phyloP scores from a whole-genome alignment of 352 stramenopile genomes.

The Globisporangium uncinulatum region DNA sequence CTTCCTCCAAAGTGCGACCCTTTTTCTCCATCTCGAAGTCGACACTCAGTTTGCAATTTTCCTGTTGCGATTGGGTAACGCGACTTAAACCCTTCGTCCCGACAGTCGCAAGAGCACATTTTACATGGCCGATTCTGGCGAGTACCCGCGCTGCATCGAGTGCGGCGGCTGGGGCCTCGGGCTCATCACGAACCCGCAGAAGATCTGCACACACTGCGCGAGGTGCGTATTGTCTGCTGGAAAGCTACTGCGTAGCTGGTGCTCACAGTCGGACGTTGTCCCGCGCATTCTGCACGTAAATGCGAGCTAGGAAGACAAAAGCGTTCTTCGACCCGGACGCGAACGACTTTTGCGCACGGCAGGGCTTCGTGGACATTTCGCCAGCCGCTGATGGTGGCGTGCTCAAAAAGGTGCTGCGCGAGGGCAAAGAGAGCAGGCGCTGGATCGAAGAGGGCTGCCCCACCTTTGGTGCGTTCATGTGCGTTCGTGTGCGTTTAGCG shows the following conservation, averaged over 20 bases:
- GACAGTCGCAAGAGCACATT: no score
- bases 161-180: slow-evolving; percentile 68
- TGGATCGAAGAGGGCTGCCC: slow-evolving; percentile 78
- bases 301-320: slow-evolving; percentile 32
- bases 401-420: slow-evolving; percentile 76
- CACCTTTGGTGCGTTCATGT: slow-evolving; percentile 51
- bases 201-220: slow-evolving; percentile 70
- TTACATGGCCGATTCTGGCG: not conserved
- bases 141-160: slow-evolving; percentile 56
- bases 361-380: slow-evolving; percentile 83
- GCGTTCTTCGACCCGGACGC: slow-evolving; percentile 77
- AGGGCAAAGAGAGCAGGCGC: slow-evolving; percentile 39
- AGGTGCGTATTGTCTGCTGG: slow-evolving; percentile 21
- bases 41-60: no score
- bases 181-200: slow-evolving; percentile 66
- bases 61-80: no score
- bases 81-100: no score
- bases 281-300: not conserved
- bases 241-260: not conserved
- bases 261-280: no score
- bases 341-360: slow-evolving; percentile 53
- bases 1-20: no score
- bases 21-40: no score
- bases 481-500: no score
- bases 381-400: slow-evolving; percentile 63